Percentiles rank a stretch among this genome's conserved stretches.
Evolutionary conservation across 768 basidiomycete species (phyloP).

Genomic region (Boletus rubescentipes): DNA sequence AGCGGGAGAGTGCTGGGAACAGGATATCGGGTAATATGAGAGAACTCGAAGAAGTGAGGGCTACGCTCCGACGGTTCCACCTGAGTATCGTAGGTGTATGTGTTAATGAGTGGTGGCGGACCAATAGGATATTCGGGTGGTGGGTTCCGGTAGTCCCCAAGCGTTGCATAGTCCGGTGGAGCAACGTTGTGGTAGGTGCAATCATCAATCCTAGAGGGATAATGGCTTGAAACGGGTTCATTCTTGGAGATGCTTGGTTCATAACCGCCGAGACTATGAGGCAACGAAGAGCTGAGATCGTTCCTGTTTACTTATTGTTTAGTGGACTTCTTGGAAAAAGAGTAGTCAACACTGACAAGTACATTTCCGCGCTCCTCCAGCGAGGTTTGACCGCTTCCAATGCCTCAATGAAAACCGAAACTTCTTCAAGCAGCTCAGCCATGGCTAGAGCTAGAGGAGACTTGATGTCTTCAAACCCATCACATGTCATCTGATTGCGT

Average conservation of each 20-base stretch:
- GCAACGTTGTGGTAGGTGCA: constrained; percentile 3
- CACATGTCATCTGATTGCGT: constrained; percentile 28
- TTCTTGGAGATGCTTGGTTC: constrained; percentile 19
- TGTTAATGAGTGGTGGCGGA: constrained; percentile 7
- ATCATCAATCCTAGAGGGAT: constrained; percentile 10
- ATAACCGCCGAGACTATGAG: constrained; percentile 24
- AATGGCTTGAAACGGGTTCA: constrained; percentile 1
- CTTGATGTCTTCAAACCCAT: constrained; percentile 29
- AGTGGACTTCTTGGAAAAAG: constrained; percentile 32
- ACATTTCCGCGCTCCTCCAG: constrained; percentile 34
- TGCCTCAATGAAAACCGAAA: constrained; percentile 29
- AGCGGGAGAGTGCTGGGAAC: constrained; percentile 23
- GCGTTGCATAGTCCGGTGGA: constrained; percentile 15
- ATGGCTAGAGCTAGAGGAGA: constrained; percentile 29
- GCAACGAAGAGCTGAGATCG: constrained; percentile 28
- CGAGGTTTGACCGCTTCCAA: constrained; percentile 27
- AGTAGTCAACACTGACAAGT: constrained; percentile 33
- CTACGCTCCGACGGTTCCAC: constrained; percentile 9
- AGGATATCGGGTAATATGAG: constrained; percentile 29
- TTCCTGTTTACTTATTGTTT: constrained; percentile 26
- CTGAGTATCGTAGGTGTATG: constrained; percentile 12
- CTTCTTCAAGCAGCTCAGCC: constrained; percentile 32
- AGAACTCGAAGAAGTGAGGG: constrained; percentile 27
- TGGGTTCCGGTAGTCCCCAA: constrained; percentile 14
- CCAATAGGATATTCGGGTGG: constrained; percentile 14